Evolutionary conservation across 2,329 filamentous ascomycete species (phyloP).

Genomic region (Alternaria novae-zelandiae): DNA sequence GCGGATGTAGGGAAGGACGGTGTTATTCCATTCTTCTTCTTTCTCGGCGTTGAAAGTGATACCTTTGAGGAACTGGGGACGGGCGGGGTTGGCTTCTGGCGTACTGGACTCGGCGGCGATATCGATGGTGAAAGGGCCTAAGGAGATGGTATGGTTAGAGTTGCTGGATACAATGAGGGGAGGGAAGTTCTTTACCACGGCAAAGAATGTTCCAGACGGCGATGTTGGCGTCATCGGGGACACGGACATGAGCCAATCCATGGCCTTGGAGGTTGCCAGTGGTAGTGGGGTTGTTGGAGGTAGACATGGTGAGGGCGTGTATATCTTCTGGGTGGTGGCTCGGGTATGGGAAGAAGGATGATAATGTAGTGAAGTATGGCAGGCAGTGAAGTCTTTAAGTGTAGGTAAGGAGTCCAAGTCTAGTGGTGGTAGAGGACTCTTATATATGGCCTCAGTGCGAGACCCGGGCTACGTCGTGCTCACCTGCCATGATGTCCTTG

Average conservation of each 20-base stretch:
- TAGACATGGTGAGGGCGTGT: not conserved
- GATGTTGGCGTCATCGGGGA: not conserved
- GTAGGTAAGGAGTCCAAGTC: not conserved
- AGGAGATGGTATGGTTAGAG: not conserved
- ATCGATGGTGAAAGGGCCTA: slow-evolving; percentile 14
- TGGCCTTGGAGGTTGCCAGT: not conserved
- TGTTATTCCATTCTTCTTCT: slow-evolving; percentile 9
- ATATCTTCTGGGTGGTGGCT: not conserved
- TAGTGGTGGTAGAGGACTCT: not conserved
- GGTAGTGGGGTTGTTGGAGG: not conserved
- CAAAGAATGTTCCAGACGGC: not conserved
- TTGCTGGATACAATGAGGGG: not conserved
- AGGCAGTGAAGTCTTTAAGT: not conserved
- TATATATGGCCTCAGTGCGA: not conserved
- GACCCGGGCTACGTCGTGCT: not conserved
- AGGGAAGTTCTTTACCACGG: not conserved
- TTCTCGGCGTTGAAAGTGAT: not conserved
- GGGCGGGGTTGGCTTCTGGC: not conserved
- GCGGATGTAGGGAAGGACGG: slow-evolving; percentile 18
- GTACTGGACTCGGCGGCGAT: slow-evolving; percentile 19
- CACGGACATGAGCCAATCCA: not conserved
- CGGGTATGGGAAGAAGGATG: accelerated
- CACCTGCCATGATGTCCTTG: not conserved
- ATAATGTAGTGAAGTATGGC: not conserved
- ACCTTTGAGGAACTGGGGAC: slow-evolving; percentile 21